Conservation (phyloP, 1,284 basidiomycete genomes). For the Cerrena zonata region DNA sequence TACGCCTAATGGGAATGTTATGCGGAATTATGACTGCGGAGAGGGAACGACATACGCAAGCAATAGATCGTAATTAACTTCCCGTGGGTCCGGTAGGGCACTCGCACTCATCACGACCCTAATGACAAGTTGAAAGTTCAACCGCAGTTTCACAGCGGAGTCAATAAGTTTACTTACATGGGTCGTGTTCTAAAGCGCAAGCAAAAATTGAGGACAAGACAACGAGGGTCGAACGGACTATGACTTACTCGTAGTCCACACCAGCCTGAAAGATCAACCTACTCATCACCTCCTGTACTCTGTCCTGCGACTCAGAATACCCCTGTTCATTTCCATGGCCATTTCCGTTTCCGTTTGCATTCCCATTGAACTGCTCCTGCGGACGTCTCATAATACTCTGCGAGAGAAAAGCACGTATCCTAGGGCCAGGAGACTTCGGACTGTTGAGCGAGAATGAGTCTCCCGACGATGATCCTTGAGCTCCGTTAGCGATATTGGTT, state of each 20-base stretch:
- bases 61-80: conserved; percentile 73
- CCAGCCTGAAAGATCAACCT: conserved; percentile 81
- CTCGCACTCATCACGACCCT: conserved; percentile 80
- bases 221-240: no score
- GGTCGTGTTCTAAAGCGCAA: conserved; percentile 62
- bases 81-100: conserved; percentile 70
- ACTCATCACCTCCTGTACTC: conserved; percentile 59
- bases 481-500: conserved; percentile 4
- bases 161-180: conserved; percentile 70
- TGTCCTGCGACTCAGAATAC: conserved; percentile 35
- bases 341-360: no score
- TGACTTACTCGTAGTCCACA: conserved; percentile 74
- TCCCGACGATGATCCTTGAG: background rate
- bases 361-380: background rate
- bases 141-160: conserved; percentile 3
- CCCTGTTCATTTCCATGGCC: no score
- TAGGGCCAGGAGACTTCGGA: conserved; percentile 4
- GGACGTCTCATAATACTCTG: background rate
- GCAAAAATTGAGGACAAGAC: conserved; percentile 3
- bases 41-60: conserved; percentile 64
- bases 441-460: background rate
- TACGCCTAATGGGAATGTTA: conserved; percentile 47
- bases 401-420: conserved; percentile 4
- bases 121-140: background rate
- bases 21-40: background rate